phyloP scores from a whole-genome alignment of 352 stramenopile species.

The Phytophthora cactorum region DNA sequence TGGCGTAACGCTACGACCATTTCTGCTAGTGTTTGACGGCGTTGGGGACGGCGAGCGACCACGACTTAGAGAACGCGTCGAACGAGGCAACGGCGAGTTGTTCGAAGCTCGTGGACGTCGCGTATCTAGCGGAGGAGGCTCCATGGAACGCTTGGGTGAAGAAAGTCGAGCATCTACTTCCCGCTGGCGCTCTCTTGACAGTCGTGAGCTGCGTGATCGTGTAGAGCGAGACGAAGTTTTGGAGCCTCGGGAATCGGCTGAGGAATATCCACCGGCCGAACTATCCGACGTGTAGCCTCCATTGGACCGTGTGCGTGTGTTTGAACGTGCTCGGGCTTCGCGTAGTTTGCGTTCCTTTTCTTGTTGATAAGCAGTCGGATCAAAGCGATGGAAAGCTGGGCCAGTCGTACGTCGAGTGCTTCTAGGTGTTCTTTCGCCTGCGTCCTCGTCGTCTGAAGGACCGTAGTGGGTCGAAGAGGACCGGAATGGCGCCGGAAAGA shows the following conservation, averaged over 20 bases:
- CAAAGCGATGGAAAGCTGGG: conserved; percentile 67
- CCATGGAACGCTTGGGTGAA: conserved; percentile 51
- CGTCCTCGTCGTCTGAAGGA: conserved; percentile 41
- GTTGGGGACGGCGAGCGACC: conserved; percentile 39
- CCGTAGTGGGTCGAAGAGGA: conserved; percentile 34
- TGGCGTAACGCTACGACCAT: neutral
- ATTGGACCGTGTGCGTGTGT: conserved; percentile 26
- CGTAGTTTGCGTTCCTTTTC: conserved; percentile 69
- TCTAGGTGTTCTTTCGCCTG: conserved; percentile 7
- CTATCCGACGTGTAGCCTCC: conserved; percentile 72
- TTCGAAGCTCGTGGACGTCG: conserved; percentile 22
- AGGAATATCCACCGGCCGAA: conserved; percentile 73
- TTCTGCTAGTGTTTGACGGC: conserved; percentile 13
- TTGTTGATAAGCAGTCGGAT: conserved; percentile 84
- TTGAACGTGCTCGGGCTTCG: conserved; percentile 45
- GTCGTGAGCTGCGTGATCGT: conserved; percentile 41
- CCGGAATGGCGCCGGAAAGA: conserved; percentile 31
- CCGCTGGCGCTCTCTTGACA: conserved; percentile 60
- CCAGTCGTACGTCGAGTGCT: conserved; percentile 24
- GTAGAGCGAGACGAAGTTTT: conserved; percentile 55
- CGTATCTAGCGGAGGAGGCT: conserved; percentile 24
- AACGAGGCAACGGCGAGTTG: conserved; percentile 33
- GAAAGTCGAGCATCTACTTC: conserved; percentile 59
- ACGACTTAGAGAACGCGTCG: conserved; percentile 30
- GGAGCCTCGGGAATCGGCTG: conserved; percentile 56